A percentile compares a stretch with the other conserved stretches of the same genome.
Conservation (phyloP, 805 yeast species). For the Blastobotrys muscicola region DNA sequence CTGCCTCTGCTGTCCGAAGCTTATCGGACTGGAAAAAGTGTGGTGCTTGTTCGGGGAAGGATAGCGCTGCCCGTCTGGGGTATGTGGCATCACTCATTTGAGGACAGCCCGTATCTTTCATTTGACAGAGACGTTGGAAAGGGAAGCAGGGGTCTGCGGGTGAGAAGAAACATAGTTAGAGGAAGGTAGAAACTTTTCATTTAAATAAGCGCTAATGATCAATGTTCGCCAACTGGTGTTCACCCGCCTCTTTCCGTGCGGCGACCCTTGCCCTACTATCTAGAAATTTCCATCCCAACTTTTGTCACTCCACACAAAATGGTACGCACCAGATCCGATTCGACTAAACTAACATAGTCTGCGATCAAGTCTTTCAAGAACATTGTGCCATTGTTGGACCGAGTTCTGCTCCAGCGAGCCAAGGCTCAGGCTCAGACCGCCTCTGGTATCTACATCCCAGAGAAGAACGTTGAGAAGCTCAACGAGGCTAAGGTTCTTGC, state of each 20-base stretch:
- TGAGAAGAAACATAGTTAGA: too few species aligned
- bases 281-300: slow-evolving; percentile 2
- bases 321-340: background rate
- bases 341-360: slow-evolving; percentile 30
- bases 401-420: slow-evolving; percentile 90
- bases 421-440: slow-evolving; percentile 89
- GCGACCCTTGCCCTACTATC: background rate
- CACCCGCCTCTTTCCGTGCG: too few species aligned
- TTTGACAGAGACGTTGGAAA: too few species aligned
- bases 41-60: slow-evolving; percentile 50
- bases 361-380: slow-evolving; percentile 75
- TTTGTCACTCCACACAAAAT: slow-evolving; percentile 1
- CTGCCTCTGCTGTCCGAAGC: background rate
- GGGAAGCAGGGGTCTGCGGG: too few species aligned
- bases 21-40: slow-evolving; percentile 20
- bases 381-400: slow-evolving; percentile 87
- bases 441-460: slow-evolving; percentile 89
- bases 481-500: slow-evolving; percentile 89
- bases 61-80: slow-evolving; percentile 59
- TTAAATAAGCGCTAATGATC: too few species aligned
- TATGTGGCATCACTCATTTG: slow-evolving; percentile 24
- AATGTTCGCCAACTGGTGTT: too few species aligned
- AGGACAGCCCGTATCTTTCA: slow-evolving; percentile 38
- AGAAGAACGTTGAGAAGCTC: slow-evolving; percentile 89
- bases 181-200: too few species aligned